Percentiles rank a stretch among this genome's conserved stretches.
Conservation (phyloP, 1,139 yeast genomes). For the Protomyces inouyei region DNA sequence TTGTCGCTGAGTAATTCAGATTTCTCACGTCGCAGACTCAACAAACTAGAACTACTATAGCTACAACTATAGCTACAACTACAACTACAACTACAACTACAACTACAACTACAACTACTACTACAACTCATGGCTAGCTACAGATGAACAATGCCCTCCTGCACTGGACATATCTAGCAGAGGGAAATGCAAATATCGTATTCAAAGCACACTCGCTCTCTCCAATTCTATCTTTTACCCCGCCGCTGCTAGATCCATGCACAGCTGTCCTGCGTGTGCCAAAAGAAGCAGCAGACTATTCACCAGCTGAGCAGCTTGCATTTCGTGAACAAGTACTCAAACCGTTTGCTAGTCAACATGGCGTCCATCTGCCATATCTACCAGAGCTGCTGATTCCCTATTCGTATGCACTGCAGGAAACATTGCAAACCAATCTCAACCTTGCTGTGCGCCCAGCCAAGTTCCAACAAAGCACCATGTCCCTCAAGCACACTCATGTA, state of each 20-base stretch:
- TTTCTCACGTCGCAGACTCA: too few species aligned
- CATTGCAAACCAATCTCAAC: not conserved
- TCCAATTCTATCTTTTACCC: not conserved
- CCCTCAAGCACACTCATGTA: not conserved
- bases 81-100: too few species aligned
- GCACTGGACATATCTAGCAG: conserved; percentile 15
- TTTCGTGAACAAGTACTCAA: not conserved
- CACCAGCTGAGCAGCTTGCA: not conserved
- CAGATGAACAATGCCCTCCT: not conserved
- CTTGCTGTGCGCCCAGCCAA: conserved; percentile 1
- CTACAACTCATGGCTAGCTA: not conserved
- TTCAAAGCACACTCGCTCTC: not conserved
- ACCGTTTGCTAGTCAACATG: not conserved
- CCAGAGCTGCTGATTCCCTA: not conserved
- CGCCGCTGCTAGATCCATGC: not conserved
- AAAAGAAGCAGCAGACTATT: not conserved
- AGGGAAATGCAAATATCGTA: conserved; percentile 20
- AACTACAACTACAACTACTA: too few species aligned
- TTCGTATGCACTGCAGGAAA: not conserved
- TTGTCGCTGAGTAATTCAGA: not conserved
- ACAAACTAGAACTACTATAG: too few species aligned
- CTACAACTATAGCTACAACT: too few species aligned
- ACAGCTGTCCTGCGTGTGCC: not conserved
- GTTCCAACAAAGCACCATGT: not conserved
- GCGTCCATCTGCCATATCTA: not conserved